These are phyloP conservation scores for Alternaria brassicicola DNA, from an alignment of 2,329 filamentous ascomycete genomes.

Conservation along the genomic window DNA sequence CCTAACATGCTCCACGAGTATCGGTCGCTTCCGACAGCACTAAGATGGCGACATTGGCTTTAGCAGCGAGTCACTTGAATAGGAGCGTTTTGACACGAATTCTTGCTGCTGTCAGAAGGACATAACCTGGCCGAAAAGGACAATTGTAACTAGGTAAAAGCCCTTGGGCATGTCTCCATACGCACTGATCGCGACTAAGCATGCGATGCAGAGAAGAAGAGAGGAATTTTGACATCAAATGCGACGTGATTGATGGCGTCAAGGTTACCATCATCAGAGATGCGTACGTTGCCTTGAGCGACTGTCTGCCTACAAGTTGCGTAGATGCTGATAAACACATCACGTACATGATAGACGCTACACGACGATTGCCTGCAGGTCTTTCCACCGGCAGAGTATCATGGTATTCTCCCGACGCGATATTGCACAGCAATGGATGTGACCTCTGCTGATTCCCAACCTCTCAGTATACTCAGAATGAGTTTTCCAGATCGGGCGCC, in stretches of 20 bases:
- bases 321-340: neutral
- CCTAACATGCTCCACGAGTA: neutral
- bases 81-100: neutral
- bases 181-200: neutral
- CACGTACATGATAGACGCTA: neutral
- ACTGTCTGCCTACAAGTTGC: neutral
- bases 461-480: slow-evolving; percentile 67
- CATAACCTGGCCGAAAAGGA: neutral
- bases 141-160: neutral
- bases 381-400: no score
- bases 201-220: neutral
- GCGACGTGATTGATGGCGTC: neutral
- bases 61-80: neutral
- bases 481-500: slow-evolving; percentile 72
- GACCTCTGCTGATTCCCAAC: slow-evolving; percentile 76
- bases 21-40: neutral
- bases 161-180: neutral
- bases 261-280: neutral
- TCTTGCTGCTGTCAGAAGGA: neutral
- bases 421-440: slow-evolving; percentile 50
- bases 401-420: neutral
- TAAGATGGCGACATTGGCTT: no score
- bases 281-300: neutral
- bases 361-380: neutral
- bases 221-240: neutral